Percentiles rank a stretch among this genome's conserved stretches.
These are phyloP conservation scores for Pseudonitzschia multistriata DNA, from an alignment of 108 stramenopile species.

Conservation along the genomic window DNA sequence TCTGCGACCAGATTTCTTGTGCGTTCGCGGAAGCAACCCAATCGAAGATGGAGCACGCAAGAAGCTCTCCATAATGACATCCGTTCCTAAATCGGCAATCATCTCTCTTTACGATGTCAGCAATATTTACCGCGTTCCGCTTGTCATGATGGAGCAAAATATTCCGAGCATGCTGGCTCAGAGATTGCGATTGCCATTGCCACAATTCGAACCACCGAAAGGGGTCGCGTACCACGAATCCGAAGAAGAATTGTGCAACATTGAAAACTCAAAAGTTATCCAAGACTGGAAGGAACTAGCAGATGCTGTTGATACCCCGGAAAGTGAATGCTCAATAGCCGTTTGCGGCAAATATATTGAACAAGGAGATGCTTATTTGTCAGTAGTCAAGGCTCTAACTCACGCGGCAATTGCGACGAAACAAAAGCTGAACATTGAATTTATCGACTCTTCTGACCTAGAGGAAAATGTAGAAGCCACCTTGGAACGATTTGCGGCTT, in stretches of 20 bases:
- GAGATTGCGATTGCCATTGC: slow-evolving; percentile 69
- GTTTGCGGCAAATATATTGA: slow-evolving; percentile 97
- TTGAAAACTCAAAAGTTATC: slow-evolving; percentile 10
- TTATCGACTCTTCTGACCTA: slow-evolving; percentile 91
- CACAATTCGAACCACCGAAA: slow-evolving; percentile 34
- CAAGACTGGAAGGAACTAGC: slow-evolving; percentile 89
- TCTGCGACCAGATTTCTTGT: slow-evolving; percentile 90
- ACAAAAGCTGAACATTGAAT: slow-evolving; percentile 78
- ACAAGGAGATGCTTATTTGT: slow-evolving; percentile 91
- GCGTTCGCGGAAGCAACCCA: slow-evolving; percentile 82
- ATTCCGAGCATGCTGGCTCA: slow-evolving; percentile 70
- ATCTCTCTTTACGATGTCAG: slow-evolving; percentile 95
- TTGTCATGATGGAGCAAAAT: slow-evolving; percentile 90
- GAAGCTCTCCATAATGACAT: slow-evolving; percentile 95
- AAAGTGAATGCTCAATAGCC: slow-evolving; percentile 78
- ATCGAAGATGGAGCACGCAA: slow-evolving; percentile 72
- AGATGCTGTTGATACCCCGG: slow-evolving; percentile 65
- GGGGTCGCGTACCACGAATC: slow-evolving; percentile 21
- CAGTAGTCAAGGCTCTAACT: slow-evolving; percentile 94
- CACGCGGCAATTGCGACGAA: slow-evolving; percentile 88
- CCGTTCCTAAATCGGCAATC: slow-evolving; percentile 80
- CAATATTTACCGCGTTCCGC: slow-evolving; percentile 98
- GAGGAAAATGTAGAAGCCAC: slow-evolving; percentile 58
- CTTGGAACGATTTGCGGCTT: slow-evolving; percentile 50
- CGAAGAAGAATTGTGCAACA: slow-evolving; percentile 18